A percentile compares a stretch with the other conserved stretches of the same genome.
phyloP scores from a whole-genome alignment of 1,284 basidiomycete species.

The Amylostereum areolatum region DNA sequence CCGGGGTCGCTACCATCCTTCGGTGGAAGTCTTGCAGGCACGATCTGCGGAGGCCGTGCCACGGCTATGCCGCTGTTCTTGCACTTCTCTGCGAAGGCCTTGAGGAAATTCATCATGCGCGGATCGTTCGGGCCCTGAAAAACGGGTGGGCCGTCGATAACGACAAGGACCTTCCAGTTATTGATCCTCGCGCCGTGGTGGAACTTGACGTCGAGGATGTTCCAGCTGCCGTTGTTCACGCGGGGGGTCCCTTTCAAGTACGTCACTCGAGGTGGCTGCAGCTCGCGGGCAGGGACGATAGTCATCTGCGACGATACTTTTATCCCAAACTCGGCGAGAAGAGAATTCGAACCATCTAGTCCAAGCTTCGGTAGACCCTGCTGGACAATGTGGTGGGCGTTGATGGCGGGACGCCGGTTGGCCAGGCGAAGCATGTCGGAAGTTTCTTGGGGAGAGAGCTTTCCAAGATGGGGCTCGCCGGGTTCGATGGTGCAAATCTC shows the following conservation, averaged over 20 bases:
- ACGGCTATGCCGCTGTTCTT: slow-evolving; percentile 47
- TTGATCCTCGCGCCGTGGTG: slow-evolving; percentile 40
- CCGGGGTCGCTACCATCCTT: slow-evolving; percentile 30
- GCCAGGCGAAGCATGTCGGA: slow-evolving; percentile 60
- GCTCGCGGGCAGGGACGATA: slow-evolving; percentile 54
- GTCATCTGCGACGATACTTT: slow-evolving; percentile 50
- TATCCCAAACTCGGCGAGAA: slow-evolving; percentile 49
- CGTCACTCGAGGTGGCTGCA: slow-evolving; percentile 48
- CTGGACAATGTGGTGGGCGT: slow-evolving; percentile 50
- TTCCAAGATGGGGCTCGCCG: slow-evolving; percentile 48
- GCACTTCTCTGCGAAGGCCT: slow-evolving; percentile 48
- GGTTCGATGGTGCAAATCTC: slow-evolving; percentile 63
- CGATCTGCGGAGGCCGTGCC: slow-evolving; percentile 32
- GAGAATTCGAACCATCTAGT: slow-evolving; percentile 27
- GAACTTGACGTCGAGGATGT: slow-evolving; percentile 63
- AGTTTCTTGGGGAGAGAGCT: slow-evolving; percentile 48
- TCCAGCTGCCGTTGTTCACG: slow-evolving; percentile 61
- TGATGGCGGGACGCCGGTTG: slow-evolving; percentile 51
- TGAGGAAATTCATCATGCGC: slow-evolving; percentile 32
- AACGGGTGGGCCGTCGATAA: slow-evolving; percentile 36
- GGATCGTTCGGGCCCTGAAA: slow-evolving; percentile 38
- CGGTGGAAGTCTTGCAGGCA: slow-evolving; percentile 26
- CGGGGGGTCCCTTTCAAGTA: slow-evolving; percentile 42
- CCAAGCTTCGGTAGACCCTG: slow-evolving; percentile 54
- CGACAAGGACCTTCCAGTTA: slow-evolving; percentile 55